Conservation (phyloP, 345 rosid species). For the Eucalyptus fibrosa region DNA sequence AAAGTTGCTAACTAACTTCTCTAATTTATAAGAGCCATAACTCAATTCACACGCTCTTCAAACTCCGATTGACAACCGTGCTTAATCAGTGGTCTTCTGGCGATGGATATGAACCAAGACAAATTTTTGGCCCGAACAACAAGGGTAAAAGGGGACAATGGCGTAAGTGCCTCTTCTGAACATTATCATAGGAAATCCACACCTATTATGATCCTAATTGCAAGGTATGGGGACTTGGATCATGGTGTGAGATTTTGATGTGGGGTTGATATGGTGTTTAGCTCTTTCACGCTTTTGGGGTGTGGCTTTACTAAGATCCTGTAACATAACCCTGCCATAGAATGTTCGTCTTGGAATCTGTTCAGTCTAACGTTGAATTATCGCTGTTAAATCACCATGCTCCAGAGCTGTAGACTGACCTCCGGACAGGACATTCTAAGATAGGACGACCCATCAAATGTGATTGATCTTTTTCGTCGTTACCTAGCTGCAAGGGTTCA, state of each 20-base stretch:
- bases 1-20: background rate
- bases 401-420: background rate
- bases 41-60: too few relatives aligned
- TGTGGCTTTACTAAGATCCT: background rate
- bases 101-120: background rate
- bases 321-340: background rate
- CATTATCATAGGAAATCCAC: background rate
- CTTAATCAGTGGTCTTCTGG: too few relatives aligned
- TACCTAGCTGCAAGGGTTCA: background rate
- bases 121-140: background rate
- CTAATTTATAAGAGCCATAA: too few relatives aligned
- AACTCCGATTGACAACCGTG: too few relatives aligned
- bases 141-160: background rate
- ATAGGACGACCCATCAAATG: background rate
- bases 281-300: background rate
- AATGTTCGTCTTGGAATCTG: background rate
- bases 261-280: background rate
- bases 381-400: background rate
- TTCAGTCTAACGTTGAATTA: background rate
- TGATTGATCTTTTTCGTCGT: background rate
- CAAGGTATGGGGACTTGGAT: background rate
- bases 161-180: background rate
- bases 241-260: background rate
- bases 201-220: background rate
- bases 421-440: background rate